Evolutionary conservation across 192 early-diverging fungal genomes (phyloP), one percentile per base, ranked within the genome.

Genomic region (Obelidium mucronatum): DNA sequence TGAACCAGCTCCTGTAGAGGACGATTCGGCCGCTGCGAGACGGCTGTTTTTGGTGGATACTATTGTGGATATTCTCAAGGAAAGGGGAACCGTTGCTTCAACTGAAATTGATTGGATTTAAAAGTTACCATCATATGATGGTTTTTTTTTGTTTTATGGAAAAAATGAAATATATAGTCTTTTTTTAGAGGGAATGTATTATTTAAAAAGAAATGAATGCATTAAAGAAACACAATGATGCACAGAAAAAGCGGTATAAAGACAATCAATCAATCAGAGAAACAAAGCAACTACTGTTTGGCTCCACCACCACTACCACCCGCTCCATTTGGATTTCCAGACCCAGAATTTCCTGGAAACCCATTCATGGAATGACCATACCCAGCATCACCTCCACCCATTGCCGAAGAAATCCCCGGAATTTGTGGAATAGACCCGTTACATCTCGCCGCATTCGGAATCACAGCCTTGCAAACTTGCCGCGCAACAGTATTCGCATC

Each of bases 51-150:
- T 72, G 33, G 28, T 72, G 1, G 69, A 58, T 58, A 19, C 17
- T 35, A 40, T 72, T 37, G 8, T 72, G 2, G 54, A 72, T 13
- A 40, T 72, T 35, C 30, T 72, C 8, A 33, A 28, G 30, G 17
- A 35, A 26, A n/a, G 69, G n/a, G 69, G 36, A 26, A 51, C 4
- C 13, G 69, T 72, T 5, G 8, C 13, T 8, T 11, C 22, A 30
- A 35, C 4, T 37, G 69, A 72, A 22, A 37, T 72, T 54, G 51
- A 58, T 5, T 72, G 69, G 69, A 13, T 72, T 8, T 64, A 33
- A 64, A n/a, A n/a, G n/a, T n/a, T n/a, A n/a, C n/a, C n/a, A n/a
- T n/a, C n/a, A 19, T 37, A 19, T 24, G 22, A 5, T 5, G 62
- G 62, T 19, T 60, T 8, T 60, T 60, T 13, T 60, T 60, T 24